Evolutionary conservation across 176 grass and related monocot species (phyloP).

Genomic region (Pontederia paniculata): DNA sequence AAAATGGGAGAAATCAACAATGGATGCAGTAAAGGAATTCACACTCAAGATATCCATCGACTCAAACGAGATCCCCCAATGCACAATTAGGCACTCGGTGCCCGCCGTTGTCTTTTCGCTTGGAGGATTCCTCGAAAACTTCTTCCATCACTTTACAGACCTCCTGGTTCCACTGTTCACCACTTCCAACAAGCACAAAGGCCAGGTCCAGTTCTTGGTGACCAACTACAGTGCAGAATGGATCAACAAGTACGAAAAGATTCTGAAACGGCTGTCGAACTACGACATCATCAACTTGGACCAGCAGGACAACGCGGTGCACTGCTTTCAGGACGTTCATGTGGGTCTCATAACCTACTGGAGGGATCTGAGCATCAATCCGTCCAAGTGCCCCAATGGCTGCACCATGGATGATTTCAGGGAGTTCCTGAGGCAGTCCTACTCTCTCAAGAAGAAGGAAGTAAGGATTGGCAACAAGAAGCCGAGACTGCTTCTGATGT

Average conservation of each 20-base stretch:
- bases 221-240: constrained; percentile 40
- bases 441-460: constrained; percentile 28
- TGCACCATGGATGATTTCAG: constrained; percentile 48
- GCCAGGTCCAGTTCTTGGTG: constrained; percentile 51
- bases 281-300: constrained; percentile 51
- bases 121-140: constrained; percentile 40
- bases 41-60: too few relatives aligned
- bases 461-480: constrained; percentile 13
- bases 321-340: constrained; percentile 50
- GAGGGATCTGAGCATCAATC: constrained; percentile 56
- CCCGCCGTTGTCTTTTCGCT: constrained; percentile 43
- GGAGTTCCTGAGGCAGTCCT: constrained; percentile 42
- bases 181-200: constrained; percentile 46
- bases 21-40: too few relatives aligned
- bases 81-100: constrained; percentile 33
- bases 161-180: constrained; percentile 66
- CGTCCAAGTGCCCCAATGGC: constrained; percentile 26
- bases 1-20: too few relatives aligned
- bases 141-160: constrained; percentile 63
- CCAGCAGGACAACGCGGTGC: constrained; percentile 38
- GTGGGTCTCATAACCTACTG: constrained; percentile 44
- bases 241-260: constrained; percentile 35
- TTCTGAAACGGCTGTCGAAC: constrained; percentile 41
- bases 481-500: constrained; percentile 46
- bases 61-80: constrained; percentile 18